Evolutionary conservation across 495 filamentous ascomycete species (phyloP).

Genomic region (Aspergillus diversus): DNA sequence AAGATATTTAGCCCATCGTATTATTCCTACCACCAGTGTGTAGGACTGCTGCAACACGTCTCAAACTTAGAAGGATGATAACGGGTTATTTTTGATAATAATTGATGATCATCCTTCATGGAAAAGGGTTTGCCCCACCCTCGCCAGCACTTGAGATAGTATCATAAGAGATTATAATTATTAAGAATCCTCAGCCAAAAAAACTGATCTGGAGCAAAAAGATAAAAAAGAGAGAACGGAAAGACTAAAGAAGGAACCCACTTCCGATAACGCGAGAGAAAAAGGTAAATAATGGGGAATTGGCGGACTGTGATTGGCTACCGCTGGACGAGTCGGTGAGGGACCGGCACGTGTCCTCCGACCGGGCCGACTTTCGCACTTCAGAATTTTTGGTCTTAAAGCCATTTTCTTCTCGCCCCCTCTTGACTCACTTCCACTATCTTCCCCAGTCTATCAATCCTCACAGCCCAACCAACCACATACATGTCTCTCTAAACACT

Average conservation of each 20-base stretch:
- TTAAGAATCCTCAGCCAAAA: no score
- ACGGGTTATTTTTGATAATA: no score
- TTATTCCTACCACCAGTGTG: no score
- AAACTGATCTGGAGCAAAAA: no score
- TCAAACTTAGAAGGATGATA: no score
- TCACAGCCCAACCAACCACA: constrained; percentile 12
- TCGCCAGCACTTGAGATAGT: neutral
- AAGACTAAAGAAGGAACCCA: neutral
- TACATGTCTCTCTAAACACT: constrained; percentile 37
- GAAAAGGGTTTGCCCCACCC: neutral
- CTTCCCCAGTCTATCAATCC: constrained; percentile 16
- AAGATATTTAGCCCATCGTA: no score
- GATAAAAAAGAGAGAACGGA: neutral
- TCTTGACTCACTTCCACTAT: constrained; percentile 28
- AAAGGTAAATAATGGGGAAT: constrained; percentile 22
- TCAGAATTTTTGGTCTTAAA: constrained; percentile 30
- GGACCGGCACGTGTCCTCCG: constrained; percentile 34
- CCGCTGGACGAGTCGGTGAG: constrained; percentile 33
- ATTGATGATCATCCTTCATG: no score
- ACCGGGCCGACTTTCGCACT: constrained; percentile 35
- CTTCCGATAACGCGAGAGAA: constrained; percentile 21
- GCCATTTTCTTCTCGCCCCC: constrained; percentile 23
- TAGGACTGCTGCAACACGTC: no score
- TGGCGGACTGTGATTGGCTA: constrained; percentile 36
- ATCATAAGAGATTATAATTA: no score